These are phyloP conservation scores for Cucurbita pepo DNA, from an alignment of 306 rosid genomes.

Conservation along the genomic window DNA sequence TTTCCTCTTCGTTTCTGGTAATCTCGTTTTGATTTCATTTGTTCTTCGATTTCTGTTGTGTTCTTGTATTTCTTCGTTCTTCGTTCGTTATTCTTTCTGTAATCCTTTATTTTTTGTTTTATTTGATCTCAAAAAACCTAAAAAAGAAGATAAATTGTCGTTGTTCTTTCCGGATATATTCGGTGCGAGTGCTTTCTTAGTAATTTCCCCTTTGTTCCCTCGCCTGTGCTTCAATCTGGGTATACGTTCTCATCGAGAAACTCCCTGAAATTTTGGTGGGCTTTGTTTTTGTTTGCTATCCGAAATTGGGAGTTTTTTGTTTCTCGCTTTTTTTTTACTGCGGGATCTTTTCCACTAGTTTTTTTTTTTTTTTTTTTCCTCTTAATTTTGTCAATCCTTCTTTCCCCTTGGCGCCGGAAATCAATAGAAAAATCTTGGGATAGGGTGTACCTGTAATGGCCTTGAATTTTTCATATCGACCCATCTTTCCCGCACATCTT, in stretches of 20 bases:
- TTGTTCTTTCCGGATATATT: neutral
- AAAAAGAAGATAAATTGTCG: slow-evolving; percentile 10
- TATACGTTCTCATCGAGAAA: slow-evolving; percentile 29
- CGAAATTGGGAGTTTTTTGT: slow-evolving; percentile 75
- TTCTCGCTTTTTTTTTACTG: neutral
- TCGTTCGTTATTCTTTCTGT: neutral
- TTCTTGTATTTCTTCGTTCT: neutral
- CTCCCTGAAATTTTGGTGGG: slow-evolving; percentile 82
- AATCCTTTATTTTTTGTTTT: slow-evolving; percentile 13
- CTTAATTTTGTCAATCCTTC: neutral
- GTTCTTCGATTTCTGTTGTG: neutral
- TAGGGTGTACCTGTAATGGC: slow-evolving; percentile 21
- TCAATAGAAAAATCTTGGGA: slow-evolving; percentile 4
- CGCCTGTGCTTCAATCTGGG: neutral
- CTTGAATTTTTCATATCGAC: slow-evolving; percentile 38
- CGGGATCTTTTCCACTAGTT: neutral
- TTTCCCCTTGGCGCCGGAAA: neutral
- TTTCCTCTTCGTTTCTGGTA: neutral
- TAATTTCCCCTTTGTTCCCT: neutral
- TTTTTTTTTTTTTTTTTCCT: neutral
- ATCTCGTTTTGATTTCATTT: neutral
- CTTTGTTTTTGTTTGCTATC: slow-evolving; percentile 89
- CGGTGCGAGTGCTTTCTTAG: neutral
- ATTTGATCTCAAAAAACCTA: slow-evolving; percentile 1
- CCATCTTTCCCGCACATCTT: slow-evolving; percentile 21